Conservation (phyloP, 495 filamentous ascomycete genomes). For the Podospora fimiseda region DNA sequence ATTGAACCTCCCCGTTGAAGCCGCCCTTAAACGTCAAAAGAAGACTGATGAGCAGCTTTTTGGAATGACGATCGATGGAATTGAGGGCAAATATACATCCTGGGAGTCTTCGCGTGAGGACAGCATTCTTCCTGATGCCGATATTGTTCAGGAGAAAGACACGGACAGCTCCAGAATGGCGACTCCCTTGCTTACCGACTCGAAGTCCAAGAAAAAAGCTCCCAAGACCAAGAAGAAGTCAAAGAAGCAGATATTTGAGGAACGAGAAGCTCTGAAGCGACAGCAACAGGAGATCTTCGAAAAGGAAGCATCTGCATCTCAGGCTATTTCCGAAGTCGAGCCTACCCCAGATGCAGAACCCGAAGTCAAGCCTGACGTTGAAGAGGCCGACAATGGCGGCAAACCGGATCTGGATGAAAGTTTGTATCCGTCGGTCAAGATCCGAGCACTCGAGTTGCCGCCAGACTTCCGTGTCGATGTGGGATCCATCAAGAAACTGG, state of each 20-base stretch:
- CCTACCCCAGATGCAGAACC: slow-evolving; percentile 19
- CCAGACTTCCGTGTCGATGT: slow-evolving; percentile 29
- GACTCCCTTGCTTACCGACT: slow-evolving; percentile 32
- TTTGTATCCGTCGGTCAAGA: slow-evolving; percentile 22
- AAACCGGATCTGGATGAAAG: slow-evolving; percentile 35
- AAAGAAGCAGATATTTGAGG: slow-evolving; percentile 67
- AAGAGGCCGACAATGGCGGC: slow-evolving; percentile 6
- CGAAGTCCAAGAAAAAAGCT: slow-evolving; percentile 38
- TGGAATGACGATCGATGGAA: slow-evolving; percentile 49
- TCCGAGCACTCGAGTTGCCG: slow-evolving; percentile 24
- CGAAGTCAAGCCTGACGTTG: slow-evolving; percentile 13
- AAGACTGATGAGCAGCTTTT: slow-evolving; percentile 77
- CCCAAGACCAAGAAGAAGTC: slow-evolving; percentile 58
- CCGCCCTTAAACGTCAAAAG: slow-evolving; percentile 61
- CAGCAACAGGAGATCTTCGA: slow-evolving; percentile 36
- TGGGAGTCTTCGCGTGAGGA: slow-evolving; percentile 32
- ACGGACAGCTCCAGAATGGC: slow-evolving; percentile 37
- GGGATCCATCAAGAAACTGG: slow-evolving; percentile 23
- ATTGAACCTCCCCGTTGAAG: slow-evolving; percentile 52
- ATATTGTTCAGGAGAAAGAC: slow-evolving; percentile 27
- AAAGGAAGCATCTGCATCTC: slow-evolving; percentile 27
- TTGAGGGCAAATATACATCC: slow-evolving; percentile 42
- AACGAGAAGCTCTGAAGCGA: slow-evolving; percentile 56
- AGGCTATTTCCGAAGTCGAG: slow-evolving; percentile 13
- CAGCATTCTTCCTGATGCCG: slow-evolving; percentile 33